phyloP scores from a whole-genome alignment of 176 grass and related monocot genomes.

The Rhynchospora pubera region DNA sequence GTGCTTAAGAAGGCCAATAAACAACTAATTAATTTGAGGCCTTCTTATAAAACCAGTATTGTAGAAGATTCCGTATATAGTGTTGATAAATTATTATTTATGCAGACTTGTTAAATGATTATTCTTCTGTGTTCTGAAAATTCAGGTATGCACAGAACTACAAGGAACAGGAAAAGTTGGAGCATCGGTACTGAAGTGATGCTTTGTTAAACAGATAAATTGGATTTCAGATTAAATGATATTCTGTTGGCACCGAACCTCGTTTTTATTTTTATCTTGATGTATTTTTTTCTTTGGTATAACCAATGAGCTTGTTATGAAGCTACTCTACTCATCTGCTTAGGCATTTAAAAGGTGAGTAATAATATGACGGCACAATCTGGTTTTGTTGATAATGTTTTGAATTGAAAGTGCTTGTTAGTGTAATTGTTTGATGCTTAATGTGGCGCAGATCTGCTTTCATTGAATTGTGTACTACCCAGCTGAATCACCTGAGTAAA shows the following conservation, averaged over 20 bases:
- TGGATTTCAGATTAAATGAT: background rate
- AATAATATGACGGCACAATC: conserved; percentile 18
- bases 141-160: conserved; percentile 82
- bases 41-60: background rate
- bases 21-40: background rate
- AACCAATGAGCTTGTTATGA: conserved; percentile 16
- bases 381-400: conserved; percentile 14
- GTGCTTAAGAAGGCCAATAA: background rate
- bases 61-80: background rate
- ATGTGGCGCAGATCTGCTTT: background rate
- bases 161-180: conserved; percentile 84
- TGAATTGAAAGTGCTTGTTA: background rate
- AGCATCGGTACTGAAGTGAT: conserved; percentile 62
- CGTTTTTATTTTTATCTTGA: background rate
- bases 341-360: background rate
- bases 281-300: background rate
- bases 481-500: background rate
- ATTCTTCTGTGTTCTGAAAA: background rate
- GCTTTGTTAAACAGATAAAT: background rate
- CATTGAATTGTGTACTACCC: background rate
- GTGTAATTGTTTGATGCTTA: background rate
- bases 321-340: conserved; percentile 8
- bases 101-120: background rate
- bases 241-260: background rate
- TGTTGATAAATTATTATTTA: background rate